Evolutionary conservation across 2,329 filamentous ascomycete genomes (phyloP).

Genomic region (Botryotinia calthae): DNA sequence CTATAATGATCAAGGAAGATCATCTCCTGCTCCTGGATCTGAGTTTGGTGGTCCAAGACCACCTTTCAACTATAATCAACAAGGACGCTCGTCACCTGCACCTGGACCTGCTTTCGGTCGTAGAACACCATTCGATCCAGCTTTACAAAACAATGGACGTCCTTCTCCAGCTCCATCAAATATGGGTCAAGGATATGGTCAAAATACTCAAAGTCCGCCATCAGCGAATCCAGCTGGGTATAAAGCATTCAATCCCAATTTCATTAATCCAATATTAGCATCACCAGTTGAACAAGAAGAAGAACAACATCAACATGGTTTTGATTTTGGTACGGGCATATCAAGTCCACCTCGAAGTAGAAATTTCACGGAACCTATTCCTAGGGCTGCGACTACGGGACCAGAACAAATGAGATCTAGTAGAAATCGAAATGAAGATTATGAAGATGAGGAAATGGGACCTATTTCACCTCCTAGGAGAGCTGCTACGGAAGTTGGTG

Average conservation of each 20-base stretch:
- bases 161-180: background rate
- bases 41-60: background rate
- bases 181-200: background rate
- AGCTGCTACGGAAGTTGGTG: slow-evolving; percentile 8
- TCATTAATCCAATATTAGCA: background rate
- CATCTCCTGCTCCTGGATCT: background rate
- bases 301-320: background rate
- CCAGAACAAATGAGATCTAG: background rate
- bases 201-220: background rate
- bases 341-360: background rate
- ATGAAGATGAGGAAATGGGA: slow-evolving; percentile 11
- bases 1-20: background rate
- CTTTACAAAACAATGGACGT: slow-evolving; percentile 1
- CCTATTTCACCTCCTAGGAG: background rate
- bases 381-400: slow-evolving; percentile 6
- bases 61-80: slow-evolving; percentile 7
- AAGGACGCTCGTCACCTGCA: background rate
- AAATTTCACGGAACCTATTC: slow-evolving; percentile 4
- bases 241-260: background rate
- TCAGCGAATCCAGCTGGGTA: background rate
- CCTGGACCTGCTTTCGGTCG: background rate
- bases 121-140: slow-evolving; percentile 14
- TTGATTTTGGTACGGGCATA: background rate
- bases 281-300: background rate
- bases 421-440: background rate